Evolutionary conservation across 2,329 filamentous ascomycete species (phyloP).

Genomic region (Claviceps purpurea): DNA sequence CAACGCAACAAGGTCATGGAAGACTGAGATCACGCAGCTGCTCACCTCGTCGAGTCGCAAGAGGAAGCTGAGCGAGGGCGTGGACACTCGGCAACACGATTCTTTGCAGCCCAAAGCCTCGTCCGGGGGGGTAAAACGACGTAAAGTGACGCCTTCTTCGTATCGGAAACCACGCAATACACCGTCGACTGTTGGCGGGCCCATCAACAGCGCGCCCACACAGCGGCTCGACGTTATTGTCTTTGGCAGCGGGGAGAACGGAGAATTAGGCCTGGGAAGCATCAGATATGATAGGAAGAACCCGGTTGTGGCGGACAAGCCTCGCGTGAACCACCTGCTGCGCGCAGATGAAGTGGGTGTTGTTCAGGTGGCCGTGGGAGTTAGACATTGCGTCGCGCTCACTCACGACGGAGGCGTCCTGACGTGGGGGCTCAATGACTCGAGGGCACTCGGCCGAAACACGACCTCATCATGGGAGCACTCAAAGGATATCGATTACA

Average conservation of each 20-base stretch:
- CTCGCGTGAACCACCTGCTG: constrained; percentile 38
- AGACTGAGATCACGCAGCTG: background rate
- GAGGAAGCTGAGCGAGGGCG: background rate
- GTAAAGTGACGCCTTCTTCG: background rate
- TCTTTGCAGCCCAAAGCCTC: background rate
- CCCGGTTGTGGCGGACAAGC: constrained; percentile 2
- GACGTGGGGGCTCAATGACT: constrained; percentile 56
- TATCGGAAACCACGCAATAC: background rate
- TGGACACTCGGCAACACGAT: background rate
- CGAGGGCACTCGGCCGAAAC: constrained; percentile 47
- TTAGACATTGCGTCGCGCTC: constrained; percentile 49
- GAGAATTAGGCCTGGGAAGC: constrained; percentile 9
- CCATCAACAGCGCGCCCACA: constrained; percentile 1
- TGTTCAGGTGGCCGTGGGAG: constrained; percentile 48
- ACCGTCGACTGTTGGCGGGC: background rate
- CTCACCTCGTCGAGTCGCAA: background rate
- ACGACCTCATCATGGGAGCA: constrained; percentile 30
- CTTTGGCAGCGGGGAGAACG: constrained; percentile 8
- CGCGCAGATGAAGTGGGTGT: constrained; percentile 31
- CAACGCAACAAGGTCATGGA: background rate
- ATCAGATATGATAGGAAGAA: background rate
- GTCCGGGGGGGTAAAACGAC: background rate
- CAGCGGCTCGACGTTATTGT: constrained; percentile 5
- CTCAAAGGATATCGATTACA: constrained; percentile 19
- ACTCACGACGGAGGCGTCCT: constrained; percentile 49